Base-by-base conservation (phyloP, 176 grass and related monocot species). In the Avena eriantha region DNA sequence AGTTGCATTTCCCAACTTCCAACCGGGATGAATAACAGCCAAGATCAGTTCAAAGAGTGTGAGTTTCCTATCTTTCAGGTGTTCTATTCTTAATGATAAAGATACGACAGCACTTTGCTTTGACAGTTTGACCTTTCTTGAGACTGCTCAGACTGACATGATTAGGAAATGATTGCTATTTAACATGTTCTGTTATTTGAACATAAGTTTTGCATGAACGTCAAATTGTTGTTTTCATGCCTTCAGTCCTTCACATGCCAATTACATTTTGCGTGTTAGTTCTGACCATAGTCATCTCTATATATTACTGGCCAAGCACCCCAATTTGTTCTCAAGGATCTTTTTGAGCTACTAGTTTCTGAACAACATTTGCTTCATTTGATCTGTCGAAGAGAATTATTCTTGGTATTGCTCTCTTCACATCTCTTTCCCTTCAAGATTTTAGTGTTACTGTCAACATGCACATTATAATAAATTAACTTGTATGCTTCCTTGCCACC, bases 1-100 rank as follows among this genome's bases (percentile, higher is more conserved):
- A 66, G 64, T 67, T 67, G 64, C 79, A 86, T 91, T 93, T 88
- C 85, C 86, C 78, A 93, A 93, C 92, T 91, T 91, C 92, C 86
- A 61, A 83, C 45, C 82, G 82, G 60, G 45, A 81, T 78, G 72
- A 79, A 87, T 87, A 83, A 90, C 81, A 80, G 82, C 77, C 76
- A 83, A 87, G 81, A 85, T 87, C 81, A 79, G 85, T 81, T 81
- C 87, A 82, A 84, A 91, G 90, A 91, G 92, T 87, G 88, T 93
- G 89, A 90, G 89, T 81, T 84, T 80, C 81, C 82, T 59, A 21
- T 89, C 51, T 86, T 82, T 73, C 69, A 39, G 29, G 41, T 74
- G 26, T 69, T 15, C 43, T 43, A 12, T 59, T 85, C 76, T 88
- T 79, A 77, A 77, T 77, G 74, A 21, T 55, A 51, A 76, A 29